Evolutionary conservation across 805 yeast species (phyloP).

Genomic region (Grigorovia yakushimaensis): DNA sequence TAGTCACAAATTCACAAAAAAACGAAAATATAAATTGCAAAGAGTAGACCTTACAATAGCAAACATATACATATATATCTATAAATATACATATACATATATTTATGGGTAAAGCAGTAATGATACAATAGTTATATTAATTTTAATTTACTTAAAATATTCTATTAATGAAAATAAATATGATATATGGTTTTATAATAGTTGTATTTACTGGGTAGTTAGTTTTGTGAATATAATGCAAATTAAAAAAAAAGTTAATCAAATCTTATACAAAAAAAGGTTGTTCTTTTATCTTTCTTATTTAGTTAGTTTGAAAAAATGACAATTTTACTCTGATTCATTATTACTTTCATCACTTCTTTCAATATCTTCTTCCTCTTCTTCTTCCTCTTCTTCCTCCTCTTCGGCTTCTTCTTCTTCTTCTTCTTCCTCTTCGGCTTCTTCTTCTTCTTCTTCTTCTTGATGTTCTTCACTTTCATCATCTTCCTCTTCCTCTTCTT

Average conservation of each 20-base stretch:
- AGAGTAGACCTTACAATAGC: too few relatives aligned
- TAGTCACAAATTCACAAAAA: too few relatives aligned
- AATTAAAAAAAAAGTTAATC: too few relatives aligned
- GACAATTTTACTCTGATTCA: not conserved
- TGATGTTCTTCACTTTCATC: constrained; percentile 3
- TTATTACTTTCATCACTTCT: not conserved
- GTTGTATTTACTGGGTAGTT: too few relatives aligned
- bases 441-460: constrained; percentile 22
- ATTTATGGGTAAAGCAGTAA: too few relatives aligned
- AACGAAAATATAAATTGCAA: not conserved
- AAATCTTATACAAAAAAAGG: not conserved
- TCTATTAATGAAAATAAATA: too few relatives aligned
- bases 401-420: constrained; percentile 25
- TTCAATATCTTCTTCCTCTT: not conserved
- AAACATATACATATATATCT: too few relatives aligned
- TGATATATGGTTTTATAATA: too few relatives aligned
- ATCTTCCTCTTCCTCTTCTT: constrained; percentile 23
- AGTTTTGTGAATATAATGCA: too few relatives aligned
- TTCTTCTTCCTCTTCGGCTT: constrained; percentile 9
- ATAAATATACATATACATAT: too few relatives aligned
- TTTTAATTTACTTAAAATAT: too few relatives aligned
- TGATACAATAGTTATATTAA: not conserved
- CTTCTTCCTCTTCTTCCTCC: constrained; percentile 26
- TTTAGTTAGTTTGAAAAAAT: too few relatives aligned
- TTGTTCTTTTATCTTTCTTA: not conserved